A percentile compares a stretch with the other conserved stretches of the same genome.
phyloP scores from a whole-genome alignment of 352 stramenopile species.

The Paralagenidium karlingii region DNA sequence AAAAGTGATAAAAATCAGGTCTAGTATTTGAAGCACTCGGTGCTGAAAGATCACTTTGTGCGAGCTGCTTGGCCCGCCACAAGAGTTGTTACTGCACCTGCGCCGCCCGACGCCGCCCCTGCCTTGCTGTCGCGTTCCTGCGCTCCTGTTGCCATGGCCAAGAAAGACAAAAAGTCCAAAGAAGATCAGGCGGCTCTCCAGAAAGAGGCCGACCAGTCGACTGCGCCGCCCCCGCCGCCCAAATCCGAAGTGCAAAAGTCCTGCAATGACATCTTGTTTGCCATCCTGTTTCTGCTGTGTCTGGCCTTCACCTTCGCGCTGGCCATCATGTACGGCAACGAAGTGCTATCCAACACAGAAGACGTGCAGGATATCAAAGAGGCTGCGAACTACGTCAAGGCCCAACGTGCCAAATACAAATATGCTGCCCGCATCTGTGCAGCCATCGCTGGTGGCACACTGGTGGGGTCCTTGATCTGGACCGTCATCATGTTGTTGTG shows the following conservation, averaged over 20 bases:
- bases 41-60: too few relatives aligned
- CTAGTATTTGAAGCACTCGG: too few relatives aligned
- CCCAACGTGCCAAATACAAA: slow-evolving; percentile 42
- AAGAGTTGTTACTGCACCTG: too few relatives aligned
- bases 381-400: slow-evolving; percentile 11
- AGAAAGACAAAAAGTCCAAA: too few relatives aligned
- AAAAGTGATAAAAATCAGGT: too few relatives aligned
- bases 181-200: too few relatives aligned
- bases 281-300: slow-evolving; percentile 10
- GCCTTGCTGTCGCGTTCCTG: too few relatives aligned
- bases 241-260: slow-evolving; percentile 11
- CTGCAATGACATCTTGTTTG: slow-evolving; percentile 15
- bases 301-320: slow-evolving; percentile 13
- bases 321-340: slow-evolving; percentile 11
- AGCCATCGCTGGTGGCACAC: slow-evolving; percentile 20
- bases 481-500: slow-evolving; percentile 36
- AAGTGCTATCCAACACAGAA: slow-evolving; percentile 10
- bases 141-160: too few relatives aligned
- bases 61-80: too few relatives aligned
- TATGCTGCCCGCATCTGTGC: slow-evolving; percentile 34
- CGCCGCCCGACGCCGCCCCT: too few relatives aligned
- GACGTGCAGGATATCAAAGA: slow-evolving; percentile 3
- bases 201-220: too few relatives aligned
- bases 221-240: too few relatives aligned
- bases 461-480: slow-evolving; percentile 28